Evolutionary conservation across 331 rosid genomes (phyloP).

Genomic region (Quercus tomentella): DNA sequence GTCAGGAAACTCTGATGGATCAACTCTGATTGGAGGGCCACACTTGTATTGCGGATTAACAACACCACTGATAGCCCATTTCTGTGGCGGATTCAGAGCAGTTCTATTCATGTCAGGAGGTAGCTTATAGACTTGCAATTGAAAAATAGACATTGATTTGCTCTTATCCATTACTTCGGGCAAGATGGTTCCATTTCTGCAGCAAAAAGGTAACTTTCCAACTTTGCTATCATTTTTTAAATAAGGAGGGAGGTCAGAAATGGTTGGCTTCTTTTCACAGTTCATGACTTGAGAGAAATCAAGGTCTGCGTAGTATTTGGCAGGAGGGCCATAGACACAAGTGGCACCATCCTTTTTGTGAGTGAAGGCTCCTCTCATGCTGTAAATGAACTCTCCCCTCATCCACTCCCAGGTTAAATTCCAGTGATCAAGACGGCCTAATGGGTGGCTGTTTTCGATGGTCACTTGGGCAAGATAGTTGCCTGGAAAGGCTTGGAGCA

Average conservation of each 20-base stretch:
- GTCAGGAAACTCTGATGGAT: conserved; percentile 63
- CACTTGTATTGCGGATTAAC: conserved; percentile 70
- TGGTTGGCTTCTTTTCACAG: conserved; percentile 58
- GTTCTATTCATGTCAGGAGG: conserved; percentile 80
- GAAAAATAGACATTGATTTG: conserved; percentile 63
- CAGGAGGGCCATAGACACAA: conserved; percentile 65
- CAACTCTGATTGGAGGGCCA: conserved; percentile 56
- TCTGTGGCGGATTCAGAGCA: conserved; percentile 56
- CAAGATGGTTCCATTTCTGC: conserved; percentile 67
- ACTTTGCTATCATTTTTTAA: conserved; percentile 43
- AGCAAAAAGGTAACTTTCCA: conserved; percentile 67
- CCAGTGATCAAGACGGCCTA: conserved; percentile 92
- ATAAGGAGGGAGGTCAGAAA: conserved; percentile 65
- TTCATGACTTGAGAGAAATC: conserved; percentile 69
- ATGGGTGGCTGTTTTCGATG: conserved; percentile 62
- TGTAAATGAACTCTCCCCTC: conserved; percentile 68
- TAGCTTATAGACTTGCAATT: conserved; percentile 61
- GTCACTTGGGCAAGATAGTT: conserved; percentile 71
- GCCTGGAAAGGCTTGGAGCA: conserved; percentile 46
- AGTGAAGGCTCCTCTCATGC: conserved; percentile 72
- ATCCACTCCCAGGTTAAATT: conserved; percentile 92
- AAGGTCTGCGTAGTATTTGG: conserved; percentile 42
- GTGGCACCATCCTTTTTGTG: conserved; percentile 39
- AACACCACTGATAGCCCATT: conserved; percentile 60
- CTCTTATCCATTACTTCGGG: conserved; percentile 53